Conservation (phyloP, 1,284 basidiomycete species). For the Stygiomarasmius scandens region DNA sequence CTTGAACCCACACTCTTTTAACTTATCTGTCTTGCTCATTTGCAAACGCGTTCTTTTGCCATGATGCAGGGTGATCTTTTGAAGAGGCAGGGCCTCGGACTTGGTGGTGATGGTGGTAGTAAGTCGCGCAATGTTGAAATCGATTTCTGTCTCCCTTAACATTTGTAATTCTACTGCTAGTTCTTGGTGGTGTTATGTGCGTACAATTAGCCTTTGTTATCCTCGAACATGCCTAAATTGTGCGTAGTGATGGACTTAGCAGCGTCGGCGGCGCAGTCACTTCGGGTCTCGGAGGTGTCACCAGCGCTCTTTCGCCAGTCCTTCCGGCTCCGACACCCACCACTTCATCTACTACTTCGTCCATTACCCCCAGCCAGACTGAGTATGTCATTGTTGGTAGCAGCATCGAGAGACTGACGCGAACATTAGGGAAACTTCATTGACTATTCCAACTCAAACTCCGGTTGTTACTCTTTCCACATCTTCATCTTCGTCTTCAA, state of each 20-base stretch:
- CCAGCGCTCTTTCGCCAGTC: slow-evolving; percentile 21
- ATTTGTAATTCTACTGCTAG: slow-evolving; percentile 17
- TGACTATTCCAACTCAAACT: too few species aligned
- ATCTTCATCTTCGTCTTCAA: slow-evolving; percentile 23
- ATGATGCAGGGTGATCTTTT: slow-evolving; percentile 20
- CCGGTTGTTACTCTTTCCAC: slow-evolving; percentile 2
- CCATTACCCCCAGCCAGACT: slow-evolving; percentile 6
- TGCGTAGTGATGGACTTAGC: neutral
- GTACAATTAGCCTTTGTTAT: neutral
- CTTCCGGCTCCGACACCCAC: slow-evolving; percentile 6
- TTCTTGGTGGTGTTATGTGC: slow-evolving; percentile 10
- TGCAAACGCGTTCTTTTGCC: neutral
- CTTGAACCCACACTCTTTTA: slow-evolving; percentile 17
- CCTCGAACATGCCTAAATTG: neutral
- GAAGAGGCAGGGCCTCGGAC: slow-evolving; percentile 33
- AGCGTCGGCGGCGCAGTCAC: slow-evolving; percentile 1
- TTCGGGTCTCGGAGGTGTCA: slow-evolving; percentile 16
- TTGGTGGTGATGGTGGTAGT: slow-evolving; percentile 23
- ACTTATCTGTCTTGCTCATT: slow-evolving; percentile 17
- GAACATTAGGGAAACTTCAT: slow-evolving; percentile 4
- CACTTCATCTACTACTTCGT: slow-evolving; percentile 4
- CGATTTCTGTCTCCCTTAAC: neutral
- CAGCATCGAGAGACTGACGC: neutral
- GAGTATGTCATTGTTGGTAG: neutral
- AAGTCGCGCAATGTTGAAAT: slow-evolving; percentile 2